Conservation (phyloP, 208 protist species). For the Leishmania braziliensis region DNA sequence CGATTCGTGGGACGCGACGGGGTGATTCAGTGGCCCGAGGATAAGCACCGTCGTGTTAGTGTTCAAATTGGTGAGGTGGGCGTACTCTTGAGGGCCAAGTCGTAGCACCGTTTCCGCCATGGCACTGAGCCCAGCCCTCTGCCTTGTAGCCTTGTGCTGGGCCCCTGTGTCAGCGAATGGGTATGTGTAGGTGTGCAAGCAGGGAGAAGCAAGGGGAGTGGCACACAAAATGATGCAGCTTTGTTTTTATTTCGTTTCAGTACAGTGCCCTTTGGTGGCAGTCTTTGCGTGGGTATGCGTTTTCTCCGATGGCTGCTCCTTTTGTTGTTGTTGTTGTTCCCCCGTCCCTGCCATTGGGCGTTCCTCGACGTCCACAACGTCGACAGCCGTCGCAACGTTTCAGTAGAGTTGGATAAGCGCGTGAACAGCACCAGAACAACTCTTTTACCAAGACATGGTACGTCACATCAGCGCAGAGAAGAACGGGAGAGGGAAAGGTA, state of each 20-base stretch:
- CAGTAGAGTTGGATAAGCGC: background rate
- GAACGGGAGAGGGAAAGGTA: background rate
- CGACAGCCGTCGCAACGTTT: background rate
- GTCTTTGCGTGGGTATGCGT: background rate
- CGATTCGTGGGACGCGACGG: constrained; percentile 56
- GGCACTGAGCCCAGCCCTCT: background rate
- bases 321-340: background rate
- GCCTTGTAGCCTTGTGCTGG: background rate
- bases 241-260: background rate
- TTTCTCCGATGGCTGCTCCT: background rate
- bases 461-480: background rate
- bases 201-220: background rate
- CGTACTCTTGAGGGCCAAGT: constrained; percentile 65
- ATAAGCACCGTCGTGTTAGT: constrained; percentile 61
- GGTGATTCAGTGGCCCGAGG: constrained; percentile 53
- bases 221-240: background rate
- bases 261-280: background rate
- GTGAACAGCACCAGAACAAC: background rate
- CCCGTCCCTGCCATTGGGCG: background rate
- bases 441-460: background rate
- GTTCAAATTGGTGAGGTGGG: constrained; percentile 74
- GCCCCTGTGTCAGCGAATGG: background rate
- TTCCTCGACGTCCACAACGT: background rate
- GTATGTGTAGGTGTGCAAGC: background rate
- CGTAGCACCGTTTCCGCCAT: constrained; percentile 41